A percentile compares a stretch with the other conserved stretches of the same genome.
Conservation (phyloP, 768 basidiomycete species). For the Boletus tylopilopsis region DNA sequence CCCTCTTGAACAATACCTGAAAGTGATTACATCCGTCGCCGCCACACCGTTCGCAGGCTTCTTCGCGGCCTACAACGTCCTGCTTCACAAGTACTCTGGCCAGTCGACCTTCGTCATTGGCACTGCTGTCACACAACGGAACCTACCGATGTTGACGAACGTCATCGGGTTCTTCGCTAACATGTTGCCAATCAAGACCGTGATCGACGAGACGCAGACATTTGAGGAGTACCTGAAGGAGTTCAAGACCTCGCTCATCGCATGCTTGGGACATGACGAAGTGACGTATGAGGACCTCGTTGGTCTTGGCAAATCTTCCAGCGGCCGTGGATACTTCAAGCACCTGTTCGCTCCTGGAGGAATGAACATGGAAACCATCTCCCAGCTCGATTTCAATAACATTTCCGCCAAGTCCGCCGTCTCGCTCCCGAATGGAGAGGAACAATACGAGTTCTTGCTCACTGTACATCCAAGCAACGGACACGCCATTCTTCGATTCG, state of each 20-base stretch:
- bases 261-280: conserved; percentile 24
- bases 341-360: conserved; percentile 30
- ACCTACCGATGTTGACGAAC: conserved; percentile 23
- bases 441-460: conserved; percentile 22
- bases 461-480: conserved; percentile 25
- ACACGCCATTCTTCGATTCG: conserved; percentile 25
- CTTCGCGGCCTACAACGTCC: conserved; percentile 31
- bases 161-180: conserved; percentile 32
- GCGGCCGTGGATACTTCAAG: conserved; percentile 29
- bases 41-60: conserved; percentile 29
- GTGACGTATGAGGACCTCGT: conserved; percentile 32
- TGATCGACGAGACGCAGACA: conserved; percentile 21
- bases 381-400: conserved; percentile 17
- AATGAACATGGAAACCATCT: conserved; percentile 26
- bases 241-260: conserved; percentile 24
- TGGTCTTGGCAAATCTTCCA: conserved; percentile 21
- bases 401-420: conserved; percentile 15
- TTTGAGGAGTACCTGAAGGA: conserved; percentile 22
- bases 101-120: conserved; percentile 28
- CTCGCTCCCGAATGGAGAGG: conserved; percentile 28
- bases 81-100: conserved; percentile 32
- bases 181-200: conserved; percentile 29
- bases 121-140: conserved; percentile 31
- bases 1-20: conserved; percentile 17
- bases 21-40: conserved; percentile 13